These are phyloP conservation scores for Persicaria tinctoria DNA, from an alignment of 148 eudicot genomes.

Conservation along the genomic window DNA sequence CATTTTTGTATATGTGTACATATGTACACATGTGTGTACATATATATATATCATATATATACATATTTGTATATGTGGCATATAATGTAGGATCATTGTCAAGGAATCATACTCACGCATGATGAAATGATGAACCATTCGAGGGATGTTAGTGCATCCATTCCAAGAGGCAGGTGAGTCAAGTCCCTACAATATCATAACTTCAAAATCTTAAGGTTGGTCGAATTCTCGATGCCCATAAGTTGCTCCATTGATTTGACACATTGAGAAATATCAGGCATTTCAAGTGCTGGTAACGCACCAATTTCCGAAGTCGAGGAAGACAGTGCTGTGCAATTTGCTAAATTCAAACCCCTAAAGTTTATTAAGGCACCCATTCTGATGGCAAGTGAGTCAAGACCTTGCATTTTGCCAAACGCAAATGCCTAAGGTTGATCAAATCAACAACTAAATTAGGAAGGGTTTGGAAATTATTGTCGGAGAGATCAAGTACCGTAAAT, in stretches of 20 bases:
- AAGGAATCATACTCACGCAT: too few species aligned
- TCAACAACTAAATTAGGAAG: background rate
- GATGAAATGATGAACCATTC: too few species aligned
- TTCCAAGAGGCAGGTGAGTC: background rate
- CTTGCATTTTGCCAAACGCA: background rate
- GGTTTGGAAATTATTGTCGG: background rate
- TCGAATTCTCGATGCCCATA: background rate
- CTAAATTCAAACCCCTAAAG: background rate
- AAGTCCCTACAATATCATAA: background rate
- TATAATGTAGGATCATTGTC: too few species aligned
- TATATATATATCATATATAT: too few species aligned
- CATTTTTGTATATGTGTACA: too few species aligned
- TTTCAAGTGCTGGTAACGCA: conserved; percentile 1
- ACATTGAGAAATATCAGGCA: background rate
- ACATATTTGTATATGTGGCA: too few species aligned
- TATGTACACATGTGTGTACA: too few species aligned
- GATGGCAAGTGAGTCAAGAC: background rate
- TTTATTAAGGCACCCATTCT: background rate
- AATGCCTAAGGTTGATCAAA: background rate
- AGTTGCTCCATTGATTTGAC: background rate
- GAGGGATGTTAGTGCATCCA: background rate
- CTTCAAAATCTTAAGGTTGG: background rate
- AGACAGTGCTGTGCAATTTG: background rate
- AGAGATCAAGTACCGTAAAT: conserved; percentile 14
- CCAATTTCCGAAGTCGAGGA: background rate